Evolutionary conservation across 805 yeast genomes (phyloP).

Genomic region (Kodamaea nitidulidarum): DNA sequence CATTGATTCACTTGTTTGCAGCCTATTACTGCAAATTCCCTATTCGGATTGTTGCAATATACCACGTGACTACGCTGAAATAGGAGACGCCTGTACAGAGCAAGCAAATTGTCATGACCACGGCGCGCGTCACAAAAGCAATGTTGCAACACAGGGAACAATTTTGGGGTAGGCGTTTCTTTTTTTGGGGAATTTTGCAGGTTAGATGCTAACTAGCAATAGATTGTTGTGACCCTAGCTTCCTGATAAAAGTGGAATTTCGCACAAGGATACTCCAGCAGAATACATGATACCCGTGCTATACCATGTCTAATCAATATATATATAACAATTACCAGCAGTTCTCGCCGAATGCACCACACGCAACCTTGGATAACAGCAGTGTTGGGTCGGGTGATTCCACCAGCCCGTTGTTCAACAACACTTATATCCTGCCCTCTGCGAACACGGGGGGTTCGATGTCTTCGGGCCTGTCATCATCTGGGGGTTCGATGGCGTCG

Average conservation of each 20-base stretch:
- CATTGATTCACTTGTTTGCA: too few species aligned
- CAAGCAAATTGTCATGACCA: not conserved
- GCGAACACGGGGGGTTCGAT: constrained; percentile 11
- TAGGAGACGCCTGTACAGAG: not conserved
- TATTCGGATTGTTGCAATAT: constrained; percentile 1
- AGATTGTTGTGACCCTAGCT: constrained; percentile 1
- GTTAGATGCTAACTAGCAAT: not conserved
- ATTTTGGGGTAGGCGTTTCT: not conserved
- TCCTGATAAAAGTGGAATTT: constrained; percentile 1
- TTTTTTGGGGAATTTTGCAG: not conserved
- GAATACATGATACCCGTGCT: constrained; percentile 7
- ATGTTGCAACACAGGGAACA: not conserved
- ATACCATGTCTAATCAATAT: constrained; percentile 34
- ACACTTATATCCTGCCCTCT: constrained; percentile 20
- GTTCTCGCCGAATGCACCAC: constrained; percentile 28
- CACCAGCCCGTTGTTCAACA: constrained; percentile 30
- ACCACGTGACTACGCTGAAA: not conserved
- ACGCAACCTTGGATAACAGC: constrained; percentile 12
- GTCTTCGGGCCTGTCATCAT: constrained; percentile 5
- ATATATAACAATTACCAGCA: constrained; percentile 31
- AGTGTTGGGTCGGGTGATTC: constrained; percentile 4
- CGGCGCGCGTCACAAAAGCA: not conserved
- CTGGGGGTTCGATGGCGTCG: constrained; percentile 1
- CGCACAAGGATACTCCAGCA: not conserved
- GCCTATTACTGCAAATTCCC: constrained; percentile 7